Conservation (phyloP, 305 asterid species). For the Fraxinus latifolia region DNA sequence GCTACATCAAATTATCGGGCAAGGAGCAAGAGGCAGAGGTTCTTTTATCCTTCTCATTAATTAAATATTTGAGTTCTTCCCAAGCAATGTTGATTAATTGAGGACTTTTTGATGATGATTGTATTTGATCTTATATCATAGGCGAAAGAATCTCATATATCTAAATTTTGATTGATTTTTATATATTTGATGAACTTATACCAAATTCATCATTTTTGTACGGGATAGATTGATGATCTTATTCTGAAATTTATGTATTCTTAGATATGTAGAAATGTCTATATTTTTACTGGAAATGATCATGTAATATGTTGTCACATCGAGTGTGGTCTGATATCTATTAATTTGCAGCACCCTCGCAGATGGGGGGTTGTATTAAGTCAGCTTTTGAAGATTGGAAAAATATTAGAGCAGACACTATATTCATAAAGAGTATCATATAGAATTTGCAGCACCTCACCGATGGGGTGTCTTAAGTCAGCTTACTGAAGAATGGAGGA, state of each 20-base stretch:
- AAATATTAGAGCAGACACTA: background rate
- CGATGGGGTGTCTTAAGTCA: background rate
- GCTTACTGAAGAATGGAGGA: background rate
- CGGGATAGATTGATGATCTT: background rate
- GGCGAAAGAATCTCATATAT: background rate
- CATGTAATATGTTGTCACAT: background rate
- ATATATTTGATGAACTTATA: background rate
- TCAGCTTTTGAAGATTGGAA: background rate
- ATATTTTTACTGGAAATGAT: background rate
- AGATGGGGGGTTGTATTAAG: background rate
- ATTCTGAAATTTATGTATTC: background rate
- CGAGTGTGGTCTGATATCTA: background rate
- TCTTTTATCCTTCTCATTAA: slow-evolving; percentile 50
- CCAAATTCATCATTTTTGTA: background rate
- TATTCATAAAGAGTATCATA: background rate
- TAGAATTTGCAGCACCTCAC: background rate
- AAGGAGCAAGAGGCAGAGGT: slow-evolving; percentile 82
- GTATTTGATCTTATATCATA: background rate
- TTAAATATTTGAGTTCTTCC: background rate
- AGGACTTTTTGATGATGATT: background rate
- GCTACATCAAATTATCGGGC: slow-evolving; percentile 42
- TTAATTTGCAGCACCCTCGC: background rate
- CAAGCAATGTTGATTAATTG: background rate
- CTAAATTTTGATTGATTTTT: background rate
- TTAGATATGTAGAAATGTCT: background rate